These are phyloP conservation scores for Triglochin maritima DNA, from an alignment of 106 monocot genomes.

Conservation along the genomic window DNA sequence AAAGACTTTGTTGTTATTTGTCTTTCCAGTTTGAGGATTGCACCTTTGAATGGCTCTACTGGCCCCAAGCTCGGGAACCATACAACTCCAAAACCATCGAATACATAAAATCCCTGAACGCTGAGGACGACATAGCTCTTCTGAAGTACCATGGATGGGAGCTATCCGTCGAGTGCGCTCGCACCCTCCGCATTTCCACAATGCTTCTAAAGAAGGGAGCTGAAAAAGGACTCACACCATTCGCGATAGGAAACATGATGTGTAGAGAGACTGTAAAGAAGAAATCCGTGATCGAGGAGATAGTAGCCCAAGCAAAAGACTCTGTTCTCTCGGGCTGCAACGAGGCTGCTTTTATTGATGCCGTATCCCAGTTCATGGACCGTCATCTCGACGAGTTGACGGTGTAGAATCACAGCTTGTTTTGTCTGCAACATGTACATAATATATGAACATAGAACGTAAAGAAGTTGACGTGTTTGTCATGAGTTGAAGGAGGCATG, in stretches of 20 bases:
- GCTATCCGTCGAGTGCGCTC: conserved; percentile 40
- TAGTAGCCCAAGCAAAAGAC: conserved; percentile 44
- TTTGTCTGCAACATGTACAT: background rate
- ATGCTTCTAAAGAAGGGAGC: conserved; percentile 94
- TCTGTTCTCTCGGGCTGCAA: conserved; percentile 43
- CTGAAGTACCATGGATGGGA: conserved; percentile 83
- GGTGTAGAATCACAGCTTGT: background rate
- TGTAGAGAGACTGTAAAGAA: conserved; percentile 68
- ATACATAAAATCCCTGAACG: conserved; percentile 73
- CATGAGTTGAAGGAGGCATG: background rate
- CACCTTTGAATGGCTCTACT: conserved; percentile 91
- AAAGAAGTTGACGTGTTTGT: background rate
- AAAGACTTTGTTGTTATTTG: background rate
- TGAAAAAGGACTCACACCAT: conserved; percentile 53
- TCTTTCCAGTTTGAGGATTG: conserved; percentile 83
- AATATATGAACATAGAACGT: background rate
- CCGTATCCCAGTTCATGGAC: conserved; percentile 71
- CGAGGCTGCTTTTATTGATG: conserved; percentile 53
- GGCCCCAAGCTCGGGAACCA: conserved; percentile 72
- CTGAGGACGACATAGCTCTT: conserved; percentile 60
- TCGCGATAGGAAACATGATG: conserved; percentile 64
- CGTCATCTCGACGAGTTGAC: conserved; percentile 27
- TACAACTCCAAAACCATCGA: conserved; percentile 37
- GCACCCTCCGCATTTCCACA: conserved; percentile 66
- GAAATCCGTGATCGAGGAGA: conserved; percentile 77